phyloP scores from a whole-genome alignment of 1,139 yeast genomes.

The Spathaspora jeffriesii region DNA sequence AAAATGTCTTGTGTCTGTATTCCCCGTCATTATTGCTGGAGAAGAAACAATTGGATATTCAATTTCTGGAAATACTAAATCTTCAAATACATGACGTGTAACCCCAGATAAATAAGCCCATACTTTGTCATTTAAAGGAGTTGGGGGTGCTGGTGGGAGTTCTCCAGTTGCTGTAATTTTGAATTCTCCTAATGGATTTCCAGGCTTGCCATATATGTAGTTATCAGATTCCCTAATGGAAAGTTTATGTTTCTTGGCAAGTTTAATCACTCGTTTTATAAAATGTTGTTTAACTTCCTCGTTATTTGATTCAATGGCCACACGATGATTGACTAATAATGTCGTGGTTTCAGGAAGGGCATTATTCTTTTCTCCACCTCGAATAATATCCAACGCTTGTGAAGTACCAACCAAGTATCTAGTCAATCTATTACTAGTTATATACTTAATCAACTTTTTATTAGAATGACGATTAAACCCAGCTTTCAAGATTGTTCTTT shows the following conservation, averaged over 20 bases:
- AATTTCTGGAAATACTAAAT: slow-evolving; percentile 34
- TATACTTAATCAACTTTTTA: slow-evolving; percentile 21
- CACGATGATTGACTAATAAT: slow-evolving; percentile 34
- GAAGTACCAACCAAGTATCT: slow-evolving; percentile 34
- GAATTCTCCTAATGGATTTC: slow-evolving; percentile 24
- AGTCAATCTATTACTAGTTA: slow-evolving; percentile 16
- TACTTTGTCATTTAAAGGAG: slow-evolving; percentile 37
- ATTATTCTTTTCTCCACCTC: slow-evolving; percentile 41
- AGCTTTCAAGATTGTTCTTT: slow-evolving; percentile 32
- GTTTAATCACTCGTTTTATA: slow-evolving; percentile 17
- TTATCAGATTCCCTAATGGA: slow-evolving; percentile 24
- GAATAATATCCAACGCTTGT: slow-evolving; percentile 36
- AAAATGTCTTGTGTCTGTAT: slow-evolving; percentile 82
- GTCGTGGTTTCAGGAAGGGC: slow-evolving; percentile 41
- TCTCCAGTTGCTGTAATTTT: slow-evolving; percentile 15
- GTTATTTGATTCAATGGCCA: slow-evolving; percentile 23
- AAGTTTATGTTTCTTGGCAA: slow-evolving; percentile 31
- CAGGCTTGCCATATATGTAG: slow-evolving; percentile 16
- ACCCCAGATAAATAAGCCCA: slow-evolving; percentile 45
- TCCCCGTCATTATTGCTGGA: slow-evolving; percentile 74
- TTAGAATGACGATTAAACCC: slow-evolving; percentile 34
- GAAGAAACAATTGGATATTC: slow-evolving; percentile 51
- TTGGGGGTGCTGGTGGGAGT: slow-evolving; percentile 36
- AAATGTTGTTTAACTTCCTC: slow-evolving; percentile 24
- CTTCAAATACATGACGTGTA: slow-evolving; percentile 46